Evolutionary conservation across 2,329 filamentous ascomycete genomes (phyloP).

Genomic region (Sclerotiophoma versabilis): DNA sequence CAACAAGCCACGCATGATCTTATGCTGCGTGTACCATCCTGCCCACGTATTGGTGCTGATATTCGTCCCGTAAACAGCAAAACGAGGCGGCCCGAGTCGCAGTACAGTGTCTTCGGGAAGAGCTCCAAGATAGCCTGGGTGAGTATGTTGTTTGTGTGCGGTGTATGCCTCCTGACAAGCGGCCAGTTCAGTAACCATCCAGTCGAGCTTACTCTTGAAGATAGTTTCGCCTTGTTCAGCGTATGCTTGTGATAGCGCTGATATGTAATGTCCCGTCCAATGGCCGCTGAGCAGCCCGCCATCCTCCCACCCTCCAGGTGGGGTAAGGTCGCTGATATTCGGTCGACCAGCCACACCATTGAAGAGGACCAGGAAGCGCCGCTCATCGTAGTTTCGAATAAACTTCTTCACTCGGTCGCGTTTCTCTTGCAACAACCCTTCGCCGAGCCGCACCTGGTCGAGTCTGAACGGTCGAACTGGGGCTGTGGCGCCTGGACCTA

Average conservation of each 20-base stretch:
- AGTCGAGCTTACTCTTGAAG: slow-evolving; percentile 8
- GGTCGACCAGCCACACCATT: slow-evolving; percentile 3
- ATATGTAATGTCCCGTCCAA: slow-evolving; percentile 10
- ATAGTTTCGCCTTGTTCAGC: neutral
- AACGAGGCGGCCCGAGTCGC: slow-evolving; percentile 5
- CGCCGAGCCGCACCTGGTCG: slow-evolving; percentile 2
- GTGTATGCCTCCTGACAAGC: slow-evolving; percentile 6
- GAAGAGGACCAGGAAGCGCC: slow-evolving; percentile 5
- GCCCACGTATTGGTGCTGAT: slow-evolving; percentile 2
- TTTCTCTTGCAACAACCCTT: slow-evolving; percentile 5
- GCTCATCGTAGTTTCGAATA: slow-evolving; percentile 2
- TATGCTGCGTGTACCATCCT: slow-evolving; percentile 7
- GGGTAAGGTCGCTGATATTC: neutral
- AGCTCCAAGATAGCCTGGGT: slow-evolving; percentile 6
- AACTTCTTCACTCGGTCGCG: neutral
- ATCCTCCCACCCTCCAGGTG: slow-evolving; percentile 6
- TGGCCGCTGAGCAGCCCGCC: slow-evolving; percentile 6
- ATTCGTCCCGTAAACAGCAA: slow-evolving; percentile 2
- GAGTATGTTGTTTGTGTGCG: neutral
- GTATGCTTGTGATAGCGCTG: slow-evolving; percentile 5
- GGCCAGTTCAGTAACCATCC: slow-evolving; percentile 6
- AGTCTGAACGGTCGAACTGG: slow-evolving; percentile 5
- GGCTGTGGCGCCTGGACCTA: slow-evolving; percentile 2
- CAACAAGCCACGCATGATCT: slow-evolving; percentile 5
- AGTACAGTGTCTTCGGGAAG: slow-evolving; percentile 8